Evolutionary conservation across 768 basidiomycete genomes (phyloP).

Genomic region (Boletus patriciae): DNA sequence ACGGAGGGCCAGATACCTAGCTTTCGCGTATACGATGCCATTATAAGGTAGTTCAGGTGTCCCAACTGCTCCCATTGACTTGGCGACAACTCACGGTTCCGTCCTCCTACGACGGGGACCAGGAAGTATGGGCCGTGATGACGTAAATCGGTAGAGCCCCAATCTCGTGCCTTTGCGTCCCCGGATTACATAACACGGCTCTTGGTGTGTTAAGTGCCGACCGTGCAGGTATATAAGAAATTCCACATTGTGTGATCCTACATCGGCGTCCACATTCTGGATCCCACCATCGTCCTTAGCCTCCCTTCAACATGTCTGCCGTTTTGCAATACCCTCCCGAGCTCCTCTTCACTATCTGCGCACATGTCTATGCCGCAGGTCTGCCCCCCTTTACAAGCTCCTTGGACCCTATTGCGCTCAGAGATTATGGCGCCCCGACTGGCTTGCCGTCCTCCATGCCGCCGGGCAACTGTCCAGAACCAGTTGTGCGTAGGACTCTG

Average conservation of each 20-base stretch:
- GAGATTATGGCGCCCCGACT: conserved; percentile 49
- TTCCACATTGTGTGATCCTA: neutral
- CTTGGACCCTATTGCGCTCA: conserved; percentile 65
- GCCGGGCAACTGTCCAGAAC: conserved; percentile 67
- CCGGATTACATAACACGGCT: conserved; percentile 23
- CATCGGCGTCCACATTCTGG: neutral
- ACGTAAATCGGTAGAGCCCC: conserved; percentile 11
- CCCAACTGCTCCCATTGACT: neutral
- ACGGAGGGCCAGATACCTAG: neutral
- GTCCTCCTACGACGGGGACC: conserved; percentile 5
- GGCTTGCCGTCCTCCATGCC: conserved; percentile 75
- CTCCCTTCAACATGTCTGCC: conserved; percentile 17
- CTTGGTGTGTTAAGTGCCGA: conserved; percentile 3
- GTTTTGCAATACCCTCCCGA: conserved; percentile 64
- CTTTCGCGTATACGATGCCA: neutral
- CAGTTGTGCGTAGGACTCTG: conserved; percentile 61
- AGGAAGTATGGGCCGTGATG: neutral
- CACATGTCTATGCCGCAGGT: conserved; percentile 65
- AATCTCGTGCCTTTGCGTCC: conserved; percentile 12
- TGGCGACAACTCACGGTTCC: conserved; percentile 11
- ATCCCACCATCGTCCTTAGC: no score
- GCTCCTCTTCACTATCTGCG: conserved; percentile 69
- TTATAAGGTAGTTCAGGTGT: neutral
- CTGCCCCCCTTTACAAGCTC: conserved; percentile 54
- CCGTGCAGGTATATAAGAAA: conserved; percentile 9